Conservation (phyloP, 768 basidiomycete genomes). For the Agrocybe pediades region DNA sequence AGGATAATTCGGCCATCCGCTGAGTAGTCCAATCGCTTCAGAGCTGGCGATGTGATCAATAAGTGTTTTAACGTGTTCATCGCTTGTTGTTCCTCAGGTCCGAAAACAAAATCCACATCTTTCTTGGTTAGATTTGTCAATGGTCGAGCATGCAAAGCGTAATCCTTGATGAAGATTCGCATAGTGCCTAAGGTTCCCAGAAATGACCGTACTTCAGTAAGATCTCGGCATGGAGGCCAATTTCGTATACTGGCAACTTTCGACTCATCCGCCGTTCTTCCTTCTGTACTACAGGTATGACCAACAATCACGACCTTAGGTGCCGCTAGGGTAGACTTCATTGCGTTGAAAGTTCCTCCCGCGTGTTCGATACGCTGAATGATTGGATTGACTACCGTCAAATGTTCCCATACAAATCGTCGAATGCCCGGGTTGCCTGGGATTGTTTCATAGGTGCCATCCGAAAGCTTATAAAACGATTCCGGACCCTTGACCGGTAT, state of each 20-base stretch:
- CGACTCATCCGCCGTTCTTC: conserved; percentile 24
- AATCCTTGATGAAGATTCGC: conserved; percentile 29
- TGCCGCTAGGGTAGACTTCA: too few relatives aligned
- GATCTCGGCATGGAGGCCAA: too few relatives aligned
- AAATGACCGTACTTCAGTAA: too few relatives aligned
- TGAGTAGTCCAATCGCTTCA: conserved; percentile 12
- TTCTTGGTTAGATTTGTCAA: conserved; percentile 27
- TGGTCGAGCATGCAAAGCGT: conserved; percentile 13
- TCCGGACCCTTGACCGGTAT: too few relatives aligned
- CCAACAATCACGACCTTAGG: conserved; percentile 17
- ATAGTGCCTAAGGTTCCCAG: conserved; percentile 25
- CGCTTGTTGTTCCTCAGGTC: conserved; percentile 14
- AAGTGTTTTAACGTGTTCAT: conserved; percentile 10
- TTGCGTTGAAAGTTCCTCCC: too few relatives aligned
- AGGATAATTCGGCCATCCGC: conserved; percentile 11
- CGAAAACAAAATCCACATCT: conserved; percentile 27
- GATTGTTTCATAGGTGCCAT: too few relatives aligned
- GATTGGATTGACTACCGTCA: too few relatives aligned
- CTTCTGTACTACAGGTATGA: conserved; percentile 33
- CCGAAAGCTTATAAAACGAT: too few relatives aligned
- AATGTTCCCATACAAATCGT: too few relatives aligned
- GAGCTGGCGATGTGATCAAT: conserved; percentile 3
- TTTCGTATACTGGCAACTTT: conserved; percentile 24
- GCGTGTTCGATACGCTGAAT: too few relatives aligned
- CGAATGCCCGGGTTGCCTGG: too few relatives aligned